A percentile compares a stretch with the other conserved stretches of the same genome.
These are phyloP conservation scores for Senecio squalidus DNA, from an alignment of 140 eudicot genomes.

Conservation along the genomic window DNA sequence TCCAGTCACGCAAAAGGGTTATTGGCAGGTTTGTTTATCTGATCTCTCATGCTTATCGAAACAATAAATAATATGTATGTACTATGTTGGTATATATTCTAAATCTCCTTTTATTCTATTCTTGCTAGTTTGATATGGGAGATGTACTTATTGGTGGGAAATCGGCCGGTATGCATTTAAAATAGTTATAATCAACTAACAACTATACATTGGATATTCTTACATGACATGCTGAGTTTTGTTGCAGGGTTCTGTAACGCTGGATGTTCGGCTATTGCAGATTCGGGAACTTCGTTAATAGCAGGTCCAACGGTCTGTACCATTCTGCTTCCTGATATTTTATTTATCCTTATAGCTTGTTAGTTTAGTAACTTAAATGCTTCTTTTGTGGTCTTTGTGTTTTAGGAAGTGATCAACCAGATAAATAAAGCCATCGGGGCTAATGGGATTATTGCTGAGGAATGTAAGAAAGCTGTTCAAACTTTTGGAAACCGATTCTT, in stretches of 20 bases:
- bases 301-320: constrained; percentile 72
- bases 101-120: not conserved
- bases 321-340: not conserved
- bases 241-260: constrained; percentile 47
- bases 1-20: constrained; percentile 53
- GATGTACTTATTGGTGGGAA: constrained; percentile 57
- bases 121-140: constrained; percentile 62
- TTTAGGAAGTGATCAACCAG: not conserved
- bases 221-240: not conserved
- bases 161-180: constrained; percentile 39
- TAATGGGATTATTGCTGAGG: not conserved
- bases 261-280: constrained; percentile 82
- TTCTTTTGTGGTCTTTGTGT: not conserved
- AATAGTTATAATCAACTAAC: not conserved
- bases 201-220: not conserved
- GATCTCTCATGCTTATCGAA: constrained; percentile 16
- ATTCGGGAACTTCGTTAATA: constrained; percentile 80
- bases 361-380: not conserved
- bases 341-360: too few relatives aligned
- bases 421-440: constrained; percentile 5
- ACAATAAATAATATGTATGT: not conserved
- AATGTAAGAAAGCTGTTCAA: not conserved
- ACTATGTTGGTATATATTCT: not conserved
- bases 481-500: not conserved
- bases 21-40: constrained; percentile 54